Conservation (phyloP, 129 eudicot genomes). For the Flaveria sonorensis region DNA sequence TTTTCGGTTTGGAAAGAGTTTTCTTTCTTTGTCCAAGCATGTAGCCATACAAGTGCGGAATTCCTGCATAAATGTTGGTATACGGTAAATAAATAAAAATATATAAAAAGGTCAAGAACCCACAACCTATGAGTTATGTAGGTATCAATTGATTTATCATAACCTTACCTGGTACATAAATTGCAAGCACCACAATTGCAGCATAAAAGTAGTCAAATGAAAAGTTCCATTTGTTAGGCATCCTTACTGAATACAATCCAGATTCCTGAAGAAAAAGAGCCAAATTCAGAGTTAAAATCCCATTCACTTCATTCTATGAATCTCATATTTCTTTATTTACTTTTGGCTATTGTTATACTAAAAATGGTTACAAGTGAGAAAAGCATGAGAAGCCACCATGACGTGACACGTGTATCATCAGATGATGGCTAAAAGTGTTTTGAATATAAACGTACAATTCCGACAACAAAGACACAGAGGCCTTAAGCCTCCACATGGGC, state of each 20-base stretch:
- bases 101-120: neutral
- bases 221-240: conserved; percentile 97
- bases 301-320: neutral
- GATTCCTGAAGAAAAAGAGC: conserved; percentile 52
- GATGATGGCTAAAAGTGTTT: too few species aligned
- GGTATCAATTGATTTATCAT: neutral
- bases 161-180: conserved; percentile 72
- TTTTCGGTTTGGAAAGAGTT: conserved; percentile 67
- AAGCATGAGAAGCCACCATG: too few species aligned
- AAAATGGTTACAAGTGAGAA: too few species aligned
- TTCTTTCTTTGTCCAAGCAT: conserved; percentile 95
- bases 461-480: too few species aligned
- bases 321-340: neutral
- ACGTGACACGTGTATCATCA: too few species aligned
- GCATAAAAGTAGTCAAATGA: conserved; percentile 74
- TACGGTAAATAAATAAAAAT: too few species aligned
- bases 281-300: conserved; percentile 17
- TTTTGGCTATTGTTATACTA: too few species aligned
- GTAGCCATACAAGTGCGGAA: conserved; percentile 85
- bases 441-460: too few species aligned
- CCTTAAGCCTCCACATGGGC: too few species aligned
- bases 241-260: conserved; percentile 64
- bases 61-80: conserved; percentile 50
- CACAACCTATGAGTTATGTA: neutral
- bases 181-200: conserved; percentile 60